These are phyloP conservation scores for Gossypium mustelinum DNA, from an alignment of 345 rosid species.

Conservation along the genomic window DNA sequence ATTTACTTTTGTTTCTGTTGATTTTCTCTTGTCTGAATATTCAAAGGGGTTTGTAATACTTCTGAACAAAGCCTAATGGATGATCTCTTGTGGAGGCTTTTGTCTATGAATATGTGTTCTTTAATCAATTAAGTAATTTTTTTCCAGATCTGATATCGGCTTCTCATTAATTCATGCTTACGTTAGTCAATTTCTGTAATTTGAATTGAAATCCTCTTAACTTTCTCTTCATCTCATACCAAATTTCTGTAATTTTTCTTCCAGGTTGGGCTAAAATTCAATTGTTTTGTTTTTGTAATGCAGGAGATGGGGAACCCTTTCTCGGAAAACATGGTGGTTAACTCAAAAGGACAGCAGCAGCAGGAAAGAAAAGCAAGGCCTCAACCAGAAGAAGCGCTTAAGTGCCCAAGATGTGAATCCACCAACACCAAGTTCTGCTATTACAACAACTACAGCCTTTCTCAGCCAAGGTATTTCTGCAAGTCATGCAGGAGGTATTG, in stretches of 20 bases:
- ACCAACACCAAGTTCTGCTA: constrained; percentile 83
- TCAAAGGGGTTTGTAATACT: not conserved
- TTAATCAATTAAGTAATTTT: not conserved
- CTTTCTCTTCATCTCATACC: not conserved
- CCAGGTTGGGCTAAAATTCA: not conserved
- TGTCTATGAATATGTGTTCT: not conserved
- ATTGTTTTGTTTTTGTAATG: not conserved
- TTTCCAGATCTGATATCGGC: not conserved
- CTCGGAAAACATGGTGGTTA: constrained; percentile 56
- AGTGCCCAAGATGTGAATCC: constrained; percentile 77
- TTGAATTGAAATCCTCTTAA: not conserved
- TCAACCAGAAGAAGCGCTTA: constrained; percentile 55
- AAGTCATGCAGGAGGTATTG: constrained; percentile 79
- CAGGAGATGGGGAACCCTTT: constrained; percentile 56
- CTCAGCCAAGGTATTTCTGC: constrained; percentile 85
- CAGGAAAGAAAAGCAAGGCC: constrained; percentile 58
- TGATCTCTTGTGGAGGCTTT: not conserved
- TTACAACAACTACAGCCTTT: constrained; percentile 83
- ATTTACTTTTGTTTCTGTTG: not conserved
- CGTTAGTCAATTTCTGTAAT: not conserved
- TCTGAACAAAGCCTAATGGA: not conserved
- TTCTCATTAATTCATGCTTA: not conserved
- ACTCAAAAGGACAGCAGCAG: constrained; percentile 33
- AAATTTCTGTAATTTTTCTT: not conserved
- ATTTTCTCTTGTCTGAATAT: not conserved